Percentiles rank a stretch among this genome's conserved stretches.
These are phyloP conservation scores for Herpomyces periplanetae DNA, from an alignment of 2,329 filamentous ascomycete species.

Conservation along the genomic window DNA sequence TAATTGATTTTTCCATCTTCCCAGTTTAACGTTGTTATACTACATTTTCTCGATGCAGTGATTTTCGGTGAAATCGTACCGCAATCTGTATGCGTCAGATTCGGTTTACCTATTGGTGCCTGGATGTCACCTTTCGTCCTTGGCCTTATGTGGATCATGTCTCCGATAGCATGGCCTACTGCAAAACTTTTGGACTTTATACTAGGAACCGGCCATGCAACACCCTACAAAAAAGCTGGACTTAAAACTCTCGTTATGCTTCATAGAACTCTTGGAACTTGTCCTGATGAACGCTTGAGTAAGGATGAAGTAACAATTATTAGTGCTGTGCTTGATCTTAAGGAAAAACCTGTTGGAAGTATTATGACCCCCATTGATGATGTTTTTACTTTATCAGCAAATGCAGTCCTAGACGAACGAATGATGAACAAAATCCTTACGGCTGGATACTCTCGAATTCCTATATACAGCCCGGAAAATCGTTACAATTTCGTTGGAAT, in stretches of 20 bases:
- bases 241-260: slow-evolving; percentile 82
- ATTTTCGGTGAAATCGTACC: slow-evolving; percentile 92
- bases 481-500: slow-evolving; percentile 71
- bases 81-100: slow-evolving; percentile 81
- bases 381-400: slow-evolving; percentile 82
- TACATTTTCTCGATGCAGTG: slow-evolving; percentile 14
- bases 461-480: slow-evolving; percentile 57
- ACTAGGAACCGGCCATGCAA: slow-evolving; percentile 74
- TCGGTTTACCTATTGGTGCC: slow-evolving; percentile 70
- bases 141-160: slow-evolving; percentile 58
- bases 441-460: slow-evolving; percentile 77
- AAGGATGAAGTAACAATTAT: slow-evolving; percentile 97
- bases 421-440: slow-evolving; percentile 82
- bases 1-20: slow-evolving; percentile 1
- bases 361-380: slow-evolving; percentile 98
- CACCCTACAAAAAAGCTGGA: slow-evolving; percentile 87
- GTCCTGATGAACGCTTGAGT: slow-evolving; percentile 48
- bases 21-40: neutral
- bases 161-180: slow-evolving; percentile 65
- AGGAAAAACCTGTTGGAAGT: slow-evolving; percentile 66
- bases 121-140: slow-evolving; percentile 69
- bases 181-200: slow-evolving; percentile 79
- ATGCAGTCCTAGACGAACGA: slow-evolving; percentile 58
- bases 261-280: slow-evolving; percentile 58
- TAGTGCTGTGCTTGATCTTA: slow-evolving; percentile 72